These are phyloP conservation scores for Castanea mollissima DNA, from an alignment of 306 rosid species.

Conservation along the genomic window DNA sequence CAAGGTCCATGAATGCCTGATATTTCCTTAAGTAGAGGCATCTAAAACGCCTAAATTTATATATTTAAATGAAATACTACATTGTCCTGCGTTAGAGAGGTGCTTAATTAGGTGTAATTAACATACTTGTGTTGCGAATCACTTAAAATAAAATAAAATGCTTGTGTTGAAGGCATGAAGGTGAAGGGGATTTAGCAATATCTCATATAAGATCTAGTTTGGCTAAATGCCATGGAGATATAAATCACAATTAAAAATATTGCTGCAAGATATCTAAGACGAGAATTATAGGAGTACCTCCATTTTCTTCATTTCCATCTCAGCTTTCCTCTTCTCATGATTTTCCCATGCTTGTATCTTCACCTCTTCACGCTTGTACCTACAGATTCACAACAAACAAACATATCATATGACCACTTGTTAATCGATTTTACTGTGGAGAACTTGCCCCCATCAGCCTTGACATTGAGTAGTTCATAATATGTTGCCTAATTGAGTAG, in stretches of 20 bases:
- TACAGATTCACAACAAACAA: constrained; percentile 24
- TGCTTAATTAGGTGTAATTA: not conserved
- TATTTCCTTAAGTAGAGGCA: not conserved
- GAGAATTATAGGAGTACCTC: constrained; percentile 59
- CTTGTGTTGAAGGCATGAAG: not conserved
- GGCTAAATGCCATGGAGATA: not conserved
- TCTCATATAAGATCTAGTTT: not conserved
- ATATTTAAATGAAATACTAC: not conserved
- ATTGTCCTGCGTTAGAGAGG: not conserved
- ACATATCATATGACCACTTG: not conserved
- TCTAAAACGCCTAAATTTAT: not conserved
- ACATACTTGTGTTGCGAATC: not conserved
- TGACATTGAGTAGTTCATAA: constrained; percentile 6
- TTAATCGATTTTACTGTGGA: not conserved
- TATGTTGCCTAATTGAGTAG: not conserved
- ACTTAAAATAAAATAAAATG: not conserved
- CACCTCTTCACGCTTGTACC: constrained; percentile 95
- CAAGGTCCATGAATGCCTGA: not conserved
- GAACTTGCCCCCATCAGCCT: not conserved
- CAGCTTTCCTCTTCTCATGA: constrained; percentile 92
- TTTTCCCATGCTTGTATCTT: constrained; percentile 97
- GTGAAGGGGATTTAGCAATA: not conserved
- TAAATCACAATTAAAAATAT: not conserved
- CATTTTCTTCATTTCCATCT: constrained; percentile 87
- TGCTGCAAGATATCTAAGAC: not conserved